Conservation (phyloP, 2,329 filamentous ascomycete genomes). For the Calonectria ilicicola region DNA sequence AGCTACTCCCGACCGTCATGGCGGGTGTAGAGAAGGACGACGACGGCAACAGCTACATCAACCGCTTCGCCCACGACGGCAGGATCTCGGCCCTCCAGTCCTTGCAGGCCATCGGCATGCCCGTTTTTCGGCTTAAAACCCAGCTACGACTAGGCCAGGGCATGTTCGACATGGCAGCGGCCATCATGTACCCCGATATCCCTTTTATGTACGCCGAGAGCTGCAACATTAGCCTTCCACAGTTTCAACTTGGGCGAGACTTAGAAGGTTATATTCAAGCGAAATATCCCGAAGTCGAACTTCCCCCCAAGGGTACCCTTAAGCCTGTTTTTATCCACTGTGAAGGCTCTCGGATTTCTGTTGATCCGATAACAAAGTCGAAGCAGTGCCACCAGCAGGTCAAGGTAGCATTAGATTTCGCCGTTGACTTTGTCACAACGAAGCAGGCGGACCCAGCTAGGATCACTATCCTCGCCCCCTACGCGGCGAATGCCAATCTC, state of each 20-base stretch:
- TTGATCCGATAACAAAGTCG: neutral
- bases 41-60: neutral
- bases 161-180: constrained; percentile 29
- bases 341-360: neutral
- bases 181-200: neutral
- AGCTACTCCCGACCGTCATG: constrained; percentile 24
- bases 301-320: neutral
- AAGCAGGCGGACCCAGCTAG: neutral
- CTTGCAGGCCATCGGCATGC: constrained; percentile 25
- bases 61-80: constrained; percentile 24
- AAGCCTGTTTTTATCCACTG: neutral
- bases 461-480: neutral
- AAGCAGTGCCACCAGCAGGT: neutral
- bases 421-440: neutral
- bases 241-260: neutral
- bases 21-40: neutral
- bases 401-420: neutral
- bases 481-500: neutral
- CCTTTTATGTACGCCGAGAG: neutral
- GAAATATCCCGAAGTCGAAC: neutral
- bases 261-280: neutral
- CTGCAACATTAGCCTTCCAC: neutral
- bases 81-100: constrained; percentile 26
- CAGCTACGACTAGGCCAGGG: constrained; percentile 38
- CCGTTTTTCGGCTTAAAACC: constrained; percentile 28